Conservation (phyloP, 345 rosid species). For the Leavenworthia alabamica region DNA sequence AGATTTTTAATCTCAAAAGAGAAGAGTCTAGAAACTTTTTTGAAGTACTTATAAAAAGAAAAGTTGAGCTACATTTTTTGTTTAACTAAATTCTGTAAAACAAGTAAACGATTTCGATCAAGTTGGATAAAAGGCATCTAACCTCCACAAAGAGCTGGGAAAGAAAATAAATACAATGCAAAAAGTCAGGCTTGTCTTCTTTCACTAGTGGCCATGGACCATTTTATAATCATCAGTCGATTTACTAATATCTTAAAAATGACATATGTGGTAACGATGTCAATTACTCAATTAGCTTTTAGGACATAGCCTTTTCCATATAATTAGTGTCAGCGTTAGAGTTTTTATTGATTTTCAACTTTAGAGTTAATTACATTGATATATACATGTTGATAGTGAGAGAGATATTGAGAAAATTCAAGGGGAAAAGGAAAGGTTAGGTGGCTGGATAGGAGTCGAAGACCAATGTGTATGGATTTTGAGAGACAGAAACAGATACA, state of each 20-base stretch:
- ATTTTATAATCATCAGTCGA: not conserved
- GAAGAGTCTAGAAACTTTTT: not conserved
- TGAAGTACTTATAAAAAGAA: not conserved
- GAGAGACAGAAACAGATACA: slow-evolving; percentile 9
- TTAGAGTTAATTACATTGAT: not conserved
- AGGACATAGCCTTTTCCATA: no score
- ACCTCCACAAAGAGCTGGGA: slow-evolving; percentile 7
- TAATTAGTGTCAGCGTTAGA: no score
- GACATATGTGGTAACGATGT: slow-evolving; percentile 7
- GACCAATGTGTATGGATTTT: not conserved
- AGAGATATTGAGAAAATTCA: not conserved
- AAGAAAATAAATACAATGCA: not conserved
- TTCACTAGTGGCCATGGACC: not conserved
- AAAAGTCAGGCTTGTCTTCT: slow-evolving; percentile 1
- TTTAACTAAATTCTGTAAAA: not conserved
- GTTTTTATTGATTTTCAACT: no score
- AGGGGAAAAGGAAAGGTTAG: not conserved
- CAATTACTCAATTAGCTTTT: no score
- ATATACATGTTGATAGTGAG: not conserved
- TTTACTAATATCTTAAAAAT: not conserved
- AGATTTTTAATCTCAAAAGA: no score
- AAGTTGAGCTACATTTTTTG: not conserved
- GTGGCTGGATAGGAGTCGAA: not conserved
- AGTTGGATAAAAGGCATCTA: not conserved
- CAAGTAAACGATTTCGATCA: not conserved